These are phyloP conservation scores for Pinus taeda DNA, from an alignment of 75 land plant genomes.

Conservation along the genomic window DNA sequence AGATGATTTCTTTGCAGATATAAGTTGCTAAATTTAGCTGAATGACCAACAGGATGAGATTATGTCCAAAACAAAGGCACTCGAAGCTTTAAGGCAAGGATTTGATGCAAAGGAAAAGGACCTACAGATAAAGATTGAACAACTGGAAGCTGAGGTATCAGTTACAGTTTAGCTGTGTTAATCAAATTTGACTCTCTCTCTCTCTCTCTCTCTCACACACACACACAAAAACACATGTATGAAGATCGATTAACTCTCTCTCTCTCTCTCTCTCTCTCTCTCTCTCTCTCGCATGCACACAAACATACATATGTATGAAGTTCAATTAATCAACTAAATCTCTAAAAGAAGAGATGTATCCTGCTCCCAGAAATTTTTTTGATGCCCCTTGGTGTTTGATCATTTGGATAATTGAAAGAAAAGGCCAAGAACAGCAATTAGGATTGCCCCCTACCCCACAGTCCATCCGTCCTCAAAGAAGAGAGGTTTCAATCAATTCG, in stretches of 20 bases:
- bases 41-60: slow-evolving; percentile 54
- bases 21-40: slow-evolving; percentile 17
- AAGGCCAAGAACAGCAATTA: background rate
- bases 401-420: background rate
- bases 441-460: no score
- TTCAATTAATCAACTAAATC: no score
- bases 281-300: no score
- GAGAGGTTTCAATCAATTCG: background rate
- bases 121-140: slow-evolving; percentile 35
- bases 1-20: background rate
- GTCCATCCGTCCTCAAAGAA: no score
- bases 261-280: no score
- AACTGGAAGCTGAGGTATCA: slow-evolving; percentile 30
- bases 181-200: background rate
- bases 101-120: slow-evolving; percentile 50
- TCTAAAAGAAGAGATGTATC: background rate
- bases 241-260: no score
- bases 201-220: no score
- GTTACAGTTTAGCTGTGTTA: background rate
- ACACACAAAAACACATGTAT: no score
- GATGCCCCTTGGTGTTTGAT: background rate
- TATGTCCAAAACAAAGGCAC: slow-evolving; percentile 38
- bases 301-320: no score
- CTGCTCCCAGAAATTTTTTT: background rate
- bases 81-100: slow-evolving; percentile 34